phyloP scores from a whole-genome alignment of 176 grass and related monocot species.

The Tuctoria greenei region DNA sequence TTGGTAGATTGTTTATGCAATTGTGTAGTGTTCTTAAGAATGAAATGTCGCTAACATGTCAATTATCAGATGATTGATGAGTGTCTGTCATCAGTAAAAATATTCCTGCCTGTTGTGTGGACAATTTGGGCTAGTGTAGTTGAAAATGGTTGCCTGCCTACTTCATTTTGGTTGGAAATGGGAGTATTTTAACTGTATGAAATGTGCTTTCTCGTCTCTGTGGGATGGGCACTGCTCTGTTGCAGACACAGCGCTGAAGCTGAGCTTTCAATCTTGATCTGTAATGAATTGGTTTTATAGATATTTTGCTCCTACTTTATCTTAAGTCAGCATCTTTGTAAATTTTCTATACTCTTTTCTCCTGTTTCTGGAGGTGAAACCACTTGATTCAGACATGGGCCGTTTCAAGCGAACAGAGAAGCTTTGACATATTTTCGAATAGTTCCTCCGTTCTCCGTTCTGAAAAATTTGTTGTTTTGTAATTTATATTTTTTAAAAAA shows the following conservation, averaged over 20 bases:
- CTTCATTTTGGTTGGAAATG: background rate
- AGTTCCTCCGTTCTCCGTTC: too few relatives aligned
- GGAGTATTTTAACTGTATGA: background rate
- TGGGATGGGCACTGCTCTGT: background rate
- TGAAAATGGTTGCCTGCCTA: background rate
- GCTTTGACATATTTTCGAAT: too few relatives aligned
- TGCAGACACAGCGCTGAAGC: background rate
- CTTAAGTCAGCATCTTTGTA: background rate
- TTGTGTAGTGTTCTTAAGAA: slow-evolving; percentile 32
- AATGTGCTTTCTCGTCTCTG: background rate
- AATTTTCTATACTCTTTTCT: background rate
- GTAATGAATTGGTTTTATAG: background rate
- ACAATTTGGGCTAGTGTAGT: background rate
- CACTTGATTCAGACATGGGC: background rate
- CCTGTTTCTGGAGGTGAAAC: background rate
- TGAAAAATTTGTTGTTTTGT: too few relatives aligned
- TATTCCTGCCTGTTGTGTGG: slow-evolving; percentile 23
- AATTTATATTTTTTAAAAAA: too few relatives aligned
- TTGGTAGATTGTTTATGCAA: slow-evolving; percentile 27
- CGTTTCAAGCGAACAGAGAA: background rate
- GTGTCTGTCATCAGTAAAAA: slow-evolving; percentile 21
- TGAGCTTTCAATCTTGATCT: background rate
- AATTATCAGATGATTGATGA: slow-evolving; percentile 9
- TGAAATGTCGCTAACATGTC: slow-evolving; percentile 29
- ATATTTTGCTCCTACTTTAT: background rate